Evolutionary conservation across 1,284 basidiomycete species (phyloP).

Genomic region (Stereum hirsutum): DNA sequence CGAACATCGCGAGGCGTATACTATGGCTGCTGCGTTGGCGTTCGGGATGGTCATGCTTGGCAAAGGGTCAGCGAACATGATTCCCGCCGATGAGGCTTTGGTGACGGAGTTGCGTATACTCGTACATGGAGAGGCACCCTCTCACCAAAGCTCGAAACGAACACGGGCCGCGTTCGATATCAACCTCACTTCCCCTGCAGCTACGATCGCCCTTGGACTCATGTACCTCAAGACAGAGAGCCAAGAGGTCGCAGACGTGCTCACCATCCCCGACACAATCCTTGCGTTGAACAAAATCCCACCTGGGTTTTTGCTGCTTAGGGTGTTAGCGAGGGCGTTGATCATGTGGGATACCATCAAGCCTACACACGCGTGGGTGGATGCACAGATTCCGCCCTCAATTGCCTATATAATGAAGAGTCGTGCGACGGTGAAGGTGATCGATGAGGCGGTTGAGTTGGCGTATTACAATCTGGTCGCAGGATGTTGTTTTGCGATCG

Average conservation of each 20-base stretch:
- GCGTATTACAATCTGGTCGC: conserved; percentile 87
- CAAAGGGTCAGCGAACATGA: conserved; percentile 50
- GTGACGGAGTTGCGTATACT: conserved; percentile 59
- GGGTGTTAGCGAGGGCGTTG: conserved; percentile 70
- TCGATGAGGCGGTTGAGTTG: conserved; percentile 75
- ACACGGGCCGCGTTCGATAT: conserved; percentile 60
- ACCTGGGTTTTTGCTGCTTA: conserved; percentile 79
- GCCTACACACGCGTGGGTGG: conserved; percentile 74
- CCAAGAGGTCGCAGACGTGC: conserved; percentile 76
- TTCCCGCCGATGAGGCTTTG: conserved; percentile 68
- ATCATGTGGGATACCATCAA: conserved; percentile 84
- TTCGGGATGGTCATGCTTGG: conserved; percentile 97
- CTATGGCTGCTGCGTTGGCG: conserved; percentile 79
- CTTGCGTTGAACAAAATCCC: conserved; percentile 79
- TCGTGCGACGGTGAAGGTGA: conserved; percentile 35
- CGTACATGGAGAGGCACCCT: conserved; percentile 60
- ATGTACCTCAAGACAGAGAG: conserved; percentile 88
- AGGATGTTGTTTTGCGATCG: conserved; percentile 87
- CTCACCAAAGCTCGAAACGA: conserved; percentile 23
- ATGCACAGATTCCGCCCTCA: conserved; percentile 62
- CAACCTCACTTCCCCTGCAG: conserved; percentile 84
- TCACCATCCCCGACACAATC: conserved; percentile 76
- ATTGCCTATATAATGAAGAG: conserved; percentile 53
- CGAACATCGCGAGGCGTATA: conserved; percentile 87
- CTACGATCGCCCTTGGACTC: conserved; percentile 83